Evolutionary conservation across 2,329 filamentous ascomycete genomes (phyloP).

Genomic region (Blumeria hordei): DNA sequence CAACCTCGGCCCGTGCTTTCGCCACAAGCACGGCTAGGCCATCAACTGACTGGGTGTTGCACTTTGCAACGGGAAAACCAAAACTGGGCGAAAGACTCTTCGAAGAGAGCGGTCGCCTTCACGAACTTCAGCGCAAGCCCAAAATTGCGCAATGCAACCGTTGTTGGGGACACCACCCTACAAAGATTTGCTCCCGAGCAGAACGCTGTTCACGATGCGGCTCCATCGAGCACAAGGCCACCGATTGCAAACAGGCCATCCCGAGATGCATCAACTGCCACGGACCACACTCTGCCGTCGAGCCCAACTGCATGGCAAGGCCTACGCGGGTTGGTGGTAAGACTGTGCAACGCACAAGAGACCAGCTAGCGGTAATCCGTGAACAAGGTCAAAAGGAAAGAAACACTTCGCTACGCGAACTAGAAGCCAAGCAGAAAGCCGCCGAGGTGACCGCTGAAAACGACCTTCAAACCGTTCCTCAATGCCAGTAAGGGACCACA

Average conservation of each 20-base stretch:
- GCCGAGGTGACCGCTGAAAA: background rate
- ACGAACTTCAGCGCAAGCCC: background rate
- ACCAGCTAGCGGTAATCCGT: background rate
- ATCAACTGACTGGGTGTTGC: background rate
- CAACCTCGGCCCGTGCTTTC: background rate
- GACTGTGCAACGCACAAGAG: background rate
- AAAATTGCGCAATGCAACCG: background rate
- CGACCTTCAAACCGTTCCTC: background rate
- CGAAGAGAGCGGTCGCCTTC: background rate
- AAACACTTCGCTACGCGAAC: background rate
- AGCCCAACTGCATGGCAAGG: background rate
- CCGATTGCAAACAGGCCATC: background rate
- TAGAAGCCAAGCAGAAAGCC: background rate
- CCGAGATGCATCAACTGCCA: background rate
- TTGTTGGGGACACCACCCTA: background rate
- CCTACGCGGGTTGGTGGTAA: background rate
- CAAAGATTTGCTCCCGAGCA: background rate
- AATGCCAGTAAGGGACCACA: background rate
- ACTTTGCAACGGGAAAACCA: background rate
- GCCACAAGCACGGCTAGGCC: background rate
- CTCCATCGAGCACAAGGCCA: background rate
- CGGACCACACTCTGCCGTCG: background rate
- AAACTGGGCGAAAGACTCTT: background rate
- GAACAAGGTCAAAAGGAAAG: background rate
- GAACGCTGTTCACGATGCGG: background rate